Evolutionary conservation across 78 protist species (phyloP), one percentile per base, ranked within the genome.

Genomic region (Tieghemostelium lacteum): DNA sequence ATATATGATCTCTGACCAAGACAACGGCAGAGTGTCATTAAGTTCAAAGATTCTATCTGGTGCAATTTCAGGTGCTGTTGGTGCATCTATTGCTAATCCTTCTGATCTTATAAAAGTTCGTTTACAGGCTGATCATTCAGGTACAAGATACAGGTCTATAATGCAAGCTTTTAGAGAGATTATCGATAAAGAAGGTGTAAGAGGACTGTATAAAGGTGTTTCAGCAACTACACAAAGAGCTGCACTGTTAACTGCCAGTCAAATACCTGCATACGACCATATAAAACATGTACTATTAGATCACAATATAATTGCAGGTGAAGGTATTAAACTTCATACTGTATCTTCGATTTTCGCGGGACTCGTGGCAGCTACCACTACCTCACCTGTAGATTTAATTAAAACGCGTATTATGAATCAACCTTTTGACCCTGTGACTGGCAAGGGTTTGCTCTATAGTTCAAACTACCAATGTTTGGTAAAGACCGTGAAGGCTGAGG

Each of bases 321-420:
- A 92, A 36, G 78, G 85, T 45, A 33, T 83, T 3, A 22, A n/a
- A 8, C 69, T 40, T 16, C 95, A 92, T 49, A 28, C 55, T 0
- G 42, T 64, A 0, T 33, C 92, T 1, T 73, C 87, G 0, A 75
- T 92, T 61, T 37, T 42, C 5, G 95, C 95, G 1, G 95, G 95
- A n/a, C 63, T 92, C 6, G 91, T 92, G 10, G 95, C 95, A 4
- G 69, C 92, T 2, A 29, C 71, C 1, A 39, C 62, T 1, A 75
- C 92, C 0, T 62, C 73, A 8, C 95, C 95, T 0, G 85, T 92
- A 0, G 95, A 92, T 71, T 31, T 73, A 14, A 58, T 78, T 10
- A 92, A 92, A 71, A 92, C 95, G 19, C 58, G 95, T 37, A 71
- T 92, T 8, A 92, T 92, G 95, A 92, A 83, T 50, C 95, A 92